A percentile compares a stretch with the other conserved stretches of the same genome.
These are phyloP conservation scores for Mucor sp. DNA, from an alignment of 371 early-diverging fungal genomes.

Conservation along the genomic window DNA sequence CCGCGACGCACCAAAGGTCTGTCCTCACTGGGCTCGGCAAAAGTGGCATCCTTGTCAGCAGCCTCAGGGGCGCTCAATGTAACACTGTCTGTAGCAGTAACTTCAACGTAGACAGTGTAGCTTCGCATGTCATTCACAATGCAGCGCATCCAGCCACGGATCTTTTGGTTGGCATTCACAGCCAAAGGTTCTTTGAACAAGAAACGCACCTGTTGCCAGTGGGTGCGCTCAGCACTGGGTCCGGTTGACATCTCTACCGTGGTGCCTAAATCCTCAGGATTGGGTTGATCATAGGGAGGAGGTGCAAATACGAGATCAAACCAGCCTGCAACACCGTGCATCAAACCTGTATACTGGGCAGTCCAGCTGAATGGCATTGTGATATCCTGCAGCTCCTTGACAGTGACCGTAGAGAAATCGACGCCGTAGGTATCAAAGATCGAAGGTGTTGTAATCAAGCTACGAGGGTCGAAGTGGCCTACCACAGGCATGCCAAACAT, in stretches of 20 bases:
- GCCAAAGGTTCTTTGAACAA: slow-evolving; percentile 93
- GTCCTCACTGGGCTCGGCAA: slow-evolving; percentile 18
- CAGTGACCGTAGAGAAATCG: slow-evolving; percentile 83
- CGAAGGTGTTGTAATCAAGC: slow-evolving; percentile 71
- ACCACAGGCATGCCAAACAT: slow-evolving; percentile 93
- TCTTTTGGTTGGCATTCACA: slow-evolving; percentile 85
- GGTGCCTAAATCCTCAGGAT: slow-evolving; percentile 25
- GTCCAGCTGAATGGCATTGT: slow-evolving; percentile 85
- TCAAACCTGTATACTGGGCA: slow-evolving; percentile 83
- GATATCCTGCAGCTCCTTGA: slow-evolving; percentile 78
- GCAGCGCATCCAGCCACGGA: slow-evolving; percentile 87
- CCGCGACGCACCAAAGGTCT: slow-evolving; percentile 61
- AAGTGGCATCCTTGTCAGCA: slow-evolving; percentile 13
- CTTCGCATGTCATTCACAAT: slow-evolving; percentile 90
- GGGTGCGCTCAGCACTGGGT: slow-evolving; percentile 87
- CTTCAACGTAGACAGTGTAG: slow-evolving; percentile 78
- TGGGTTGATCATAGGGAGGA: slow-evolving; percentile 37
- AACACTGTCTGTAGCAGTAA: slow-evolving; percentile 50
- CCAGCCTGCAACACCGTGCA: slow-evolving; percentile 98
- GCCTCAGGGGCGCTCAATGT: slow-evolving; percentile 25
- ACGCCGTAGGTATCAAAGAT: slow-evolving; percentile 58
- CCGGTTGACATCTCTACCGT: slow-evolving; percentile 77
- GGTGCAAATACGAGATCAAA: slow-evolving; percentile 86
- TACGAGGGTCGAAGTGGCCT: slow-evolving; percentile 89
- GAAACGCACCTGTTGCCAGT: slow-evolving; percentile 98